Evolutionary conservation across 352 stramenopile species (phyloP), one percentile per base, ranked within the genome.

Genomic region (Blastocystis sp.): DNA sequence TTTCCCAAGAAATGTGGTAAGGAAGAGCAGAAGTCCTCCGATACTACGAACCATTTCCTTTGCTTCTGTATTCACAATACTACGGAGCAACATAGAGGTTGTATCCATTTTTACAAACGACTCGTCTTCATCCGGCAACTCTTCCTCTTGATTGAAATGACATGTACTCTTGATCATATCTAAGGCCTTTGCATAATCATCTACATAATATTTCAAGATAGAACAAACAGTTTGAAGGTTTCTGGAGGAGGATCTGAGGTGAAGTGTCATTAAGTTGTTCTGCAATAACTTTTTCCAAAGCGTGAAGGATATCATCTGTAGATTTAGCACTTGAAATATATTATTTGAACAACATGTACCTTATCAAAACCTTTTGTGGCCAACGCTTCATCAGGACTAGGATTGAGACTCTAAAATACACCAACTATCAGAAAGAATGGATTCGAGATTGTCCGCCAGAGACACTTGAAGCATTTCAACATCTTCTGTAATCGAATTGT

Each of bases 171-270:
- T 24, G 27, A 66, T 83, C 11, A 83, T 51, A 2, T 63, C 42
- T 21, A 83, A 5, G 1, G 71, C 71, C 29, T 83, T 61, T 42
- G 57, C 35, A 56, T 83, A 83, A 19, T 83, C 71, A 43, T 66
- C 71, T 83, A 51, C 2, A 19, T 65, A 6, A 24, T 24, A 66
- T 3, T 27, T 16, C 29, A 66, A 1, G 16, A 19, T 1, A 49
- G 9, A 0, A 5, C n/a, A n/a, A 46, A 83, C 71, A 83, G 49
- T 65, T 49, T 7, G 43, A 52, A 6, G 71, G 71, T 32, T 83
- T 83, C 16, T 83, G 71, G 46, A 83, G 58, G 27, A 83, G 6
- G 35, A 83, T 83, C 27, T 83, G 71, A 11, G 71, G 71, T 6
- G 71, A n/a, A 5, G 24, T 65, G 37, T 66, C 49, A 56, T 66